Conservation (phyloP, 2,329 filamentous ascomycete genomes). For the Aspergillus jensenii region DNA sequence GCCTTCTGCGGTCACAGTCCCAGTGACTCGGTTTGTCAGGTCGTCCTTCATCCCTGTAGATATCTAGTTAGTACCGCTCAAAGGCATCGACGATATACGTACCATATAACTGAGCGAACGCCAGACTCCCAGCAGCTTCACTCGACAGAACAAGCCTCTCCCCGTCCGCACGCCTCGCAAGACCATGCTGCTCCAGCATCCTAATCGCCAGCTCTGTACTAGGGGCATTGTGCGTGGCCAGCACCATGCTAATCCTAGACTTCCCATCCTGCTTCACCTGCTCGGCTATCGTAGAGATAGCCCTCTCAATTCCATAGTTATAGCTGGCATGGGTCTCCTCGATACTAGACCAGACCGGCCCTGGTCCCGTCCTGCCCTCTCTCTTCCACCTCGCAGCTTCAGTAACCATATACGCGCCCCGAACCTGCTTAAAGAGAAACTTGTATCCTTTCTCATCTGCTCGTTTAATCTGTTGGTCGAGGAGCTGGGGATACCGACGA, state of each 20-base stretch:
- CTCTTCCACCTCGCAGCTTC: background rate
- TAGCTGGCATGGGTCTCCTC: constrained; percentile 7
- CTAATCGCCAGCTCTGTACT: background rate
- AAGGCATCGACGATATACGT: background rate
- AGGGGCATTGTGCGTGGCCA: constrained; percentile 1
- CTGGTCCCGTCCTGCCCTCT: background rate
- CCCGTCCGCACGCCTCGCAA: background rate
- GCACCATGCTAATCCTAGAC: background rate
- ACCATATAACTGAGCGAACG: background rate
- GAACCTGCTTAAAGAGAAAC: constrained; percentile 3
- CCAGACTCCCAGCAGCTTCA: background rate
- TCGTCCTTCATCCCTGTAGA: constrained; percentile 8
- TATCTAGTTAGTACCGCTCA: background rate
- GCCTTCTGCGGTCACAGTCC: background rate
- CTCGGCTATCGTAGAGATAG: background rate
- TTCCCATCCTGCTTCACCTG: background rate
- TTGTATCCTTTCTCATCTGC: constrained; percentile 6
- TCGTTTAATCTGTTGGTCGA: constrained; percentile 8
- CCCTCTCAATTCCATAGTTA: constrained; percentile 5
- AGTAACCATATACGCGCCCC: constrained; percentile 2
- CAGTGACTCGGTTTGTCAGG: constrained; percentile 7
- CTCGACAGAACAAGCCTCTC: background rate
- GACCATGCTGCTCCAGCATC: background rate
- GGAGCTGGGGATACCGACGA: constrained; percentile 1
- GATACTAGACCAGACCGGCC: background rate